Conservation (phyloP, 139 green algal genomes). For the Chlorella sp. region DNA sequence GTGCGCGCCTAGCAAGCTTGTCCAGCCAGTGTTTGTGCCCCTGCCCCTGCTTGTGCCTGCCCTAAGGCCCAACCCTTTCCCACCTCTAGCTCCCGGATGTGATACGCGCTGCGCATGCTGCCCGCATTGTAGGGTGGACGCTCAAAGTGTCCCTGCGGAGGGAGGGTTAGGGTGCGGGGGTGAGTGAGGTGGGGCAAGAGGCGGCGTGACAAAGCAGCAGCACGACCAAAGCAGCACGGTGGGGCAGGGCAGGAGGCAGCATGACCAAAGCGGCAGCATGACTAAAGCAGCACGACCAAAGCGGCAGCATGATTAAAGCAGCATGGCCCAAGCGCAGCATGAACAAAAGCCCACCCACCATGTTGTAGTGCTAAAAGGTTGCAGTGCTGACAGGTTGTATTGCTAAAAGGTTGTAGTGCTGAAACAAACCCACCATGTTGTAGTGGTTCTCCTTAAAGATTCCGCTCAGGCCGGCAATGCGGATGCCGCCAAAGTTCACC, state of each 20-base stretch:
- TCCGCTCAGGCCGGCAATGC: constrained; percentile 94
- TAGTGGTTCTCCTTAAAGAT: constrained; percentile 91
- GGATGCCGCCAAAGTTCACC: constrained; percentile 91
- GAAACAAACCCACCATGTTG: constrained; percentile 48
- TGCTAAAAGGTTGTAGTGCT: too few species aligned
- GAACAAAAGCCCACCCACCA: too few species aligned
- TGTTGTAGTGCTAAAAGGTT: constrained; percentile 91
- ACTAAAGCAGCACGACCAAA: not conserved
- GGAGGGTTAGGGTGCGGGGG: too few species aligned
- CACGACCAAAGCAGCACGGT: not conserved
- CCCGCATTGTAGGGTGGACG: constrained; percentile 79
- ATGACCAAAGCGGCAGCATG: not conserved
- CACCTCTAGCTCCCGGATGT: constrained; percentile 81
- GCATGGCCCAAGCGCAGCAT: too few species aligned
- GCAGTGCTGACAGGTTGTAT: too few species aligned
- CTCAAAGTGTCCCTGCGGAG: constrained; percentile 83
- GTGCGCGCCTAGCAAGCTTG: too few species aligned
- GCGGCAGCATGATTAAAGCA: too few species aligned
- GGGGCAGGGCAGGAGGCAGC: too few species aligned
- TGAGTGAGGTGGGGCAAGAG: not conserved
- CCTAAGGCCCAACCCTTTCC: not conserved
- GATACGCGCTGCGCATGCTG: constrained; percentile 90
- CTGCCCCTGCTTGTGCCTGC: not conserved
- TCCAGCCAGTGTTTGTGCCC: not conserved
- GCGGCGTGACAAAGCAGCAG: not conserved